Conservation (phyloP, 495 filamentous ascomycete genomes). For the Hypomontagnella monticulosa region DNA sequence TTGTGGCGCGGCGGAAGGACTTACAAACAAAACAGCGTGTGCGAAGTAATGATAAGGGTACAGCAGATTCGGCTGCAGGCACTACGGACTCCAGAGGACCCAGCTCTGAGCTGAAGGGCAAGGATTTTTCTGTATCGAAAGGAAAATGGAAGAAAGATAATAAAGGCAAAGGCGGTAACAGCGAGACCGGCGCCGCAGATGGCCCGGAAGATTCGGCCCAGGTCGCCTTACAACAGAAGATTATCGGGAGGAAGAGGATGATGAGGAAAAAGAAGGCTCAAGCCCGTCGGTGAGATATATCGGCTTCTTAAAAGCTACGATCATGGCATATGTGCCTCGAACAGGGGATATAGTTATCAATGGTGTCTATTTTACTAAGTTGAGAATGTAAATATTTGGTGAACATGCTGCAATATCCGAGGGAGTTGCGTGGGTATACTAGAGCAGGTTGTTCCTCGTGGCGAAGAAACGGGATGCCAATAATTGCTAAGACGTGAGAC, state of each 20-base stretch:
- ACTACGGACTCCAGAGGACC: not conserved
- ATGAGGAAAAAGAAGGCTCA: conserved; percentile 61
- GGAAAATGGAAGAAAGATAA: conserved; percentile 34
- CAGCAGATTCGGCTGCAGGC: not conserved
- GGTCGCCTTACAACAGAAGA: conserved; percentile 56
- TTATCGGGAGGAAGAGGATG: conserved; percentile 59
- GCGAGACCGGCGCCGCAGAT: conserved; percentile 22
- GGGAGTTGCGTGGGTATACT: conserved; percentile 7
- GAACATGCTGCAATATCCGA: not conserved
- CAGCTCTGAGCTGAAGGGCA: conserved; percentile 13
- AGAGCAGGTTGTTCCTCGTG: not conserved
- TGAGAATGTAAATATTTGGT: not conserved
- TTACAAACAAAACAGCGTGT: conserved; percentile 65
- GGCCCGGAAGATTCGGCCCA: conserved; percentile 36
- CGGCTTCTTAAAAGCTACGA: too few relatives aligned
- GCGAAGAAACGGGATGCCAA: not conserved
- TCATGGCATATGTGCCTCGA: not conserved
- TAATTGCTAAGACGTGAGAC: not conserved
- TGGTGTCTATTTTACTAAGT: conserved; percentile 3
- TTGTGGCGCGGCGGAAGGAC: conserved; percentile 80
- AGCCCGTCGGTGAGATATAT: conserved; percentile 31
- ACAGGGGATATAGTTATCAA: not conserved
- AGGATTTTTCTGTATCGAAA: conserved; percentile 46
- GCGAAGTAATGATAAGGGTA: conserved; percentile 1
- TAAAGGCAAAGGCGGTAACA: conserved; percentile 21